A percentile compares a stretch with the other conserved stretches of the same genome.
Conservation (phyloP, 495 filamentous ascomycete genomes). For the Glutinoglossum americanum region DNA sequence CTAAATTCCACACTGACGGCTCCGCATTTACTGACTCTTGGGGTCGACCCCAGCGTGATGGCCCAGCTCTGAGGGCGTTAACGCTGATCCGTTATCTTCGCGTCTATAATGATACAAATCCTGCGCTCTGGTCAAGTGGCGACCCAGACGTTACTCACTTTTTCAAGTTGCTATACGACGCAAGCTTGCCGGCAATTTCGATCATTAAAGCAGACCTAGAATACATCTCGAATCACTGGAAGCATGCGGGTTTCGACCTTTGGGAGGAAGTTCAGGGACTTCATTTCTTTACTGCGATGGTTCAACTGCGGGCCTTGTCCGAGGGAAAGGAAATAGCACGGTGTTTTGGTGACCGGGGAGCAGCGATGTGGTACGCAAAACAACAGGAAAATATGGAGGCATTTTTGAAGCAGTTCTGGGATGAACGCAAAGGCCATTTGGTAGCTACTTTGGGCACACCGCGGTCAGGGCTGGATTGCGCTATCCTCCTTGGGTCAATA, state of each 20-base stretch:
- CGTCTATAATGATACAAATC: neutral
- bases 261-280: conserved; percentile 48
- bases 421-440: conserved; percentile 26
- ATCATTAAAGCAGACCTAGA: conserved; percentile 43
- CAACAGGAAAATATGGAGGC: conserved; percentile 38
- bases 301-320: conserved; percentile 31
- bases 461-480: conserved; percentile 40
- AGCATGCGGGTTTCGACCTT: conserved; percentile 42
- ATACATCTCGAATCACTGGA: conserved; percentile 57
- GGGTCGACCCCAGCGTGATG: conserved; percentile 54
- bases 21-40: conserved; percentile 39
- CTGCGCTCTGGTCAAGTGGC: conserved; percentile 10
- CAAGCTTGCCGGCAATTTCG: conserved; percentile 22
- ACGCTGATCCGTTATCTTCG: conserved; percentile 23
- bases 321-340: conserved; percentile 37
- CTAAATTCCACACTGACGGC: conserved; percentile 38
- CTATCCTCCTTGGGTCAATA: conserved; percentile 31
- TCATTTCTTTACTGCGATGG: conserved; percentile 35
- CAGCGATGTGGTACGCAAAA: conserved; percentile 26
- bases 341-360: conserved; percentile 15
- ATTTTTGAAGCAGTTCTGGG: conserved; percentile 46
- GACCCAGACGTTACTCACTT: conserved; percentile 8
- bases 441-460: conserved; percentile 34
- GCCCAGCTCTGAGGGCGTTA: conserved; percentile 45
- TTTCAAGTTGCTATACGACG: conserved; percentile 6